phyloP scores from a whole-genome alignment of 352 stramenopile species.

The Globisporangium cylindrosporum region DNA sequence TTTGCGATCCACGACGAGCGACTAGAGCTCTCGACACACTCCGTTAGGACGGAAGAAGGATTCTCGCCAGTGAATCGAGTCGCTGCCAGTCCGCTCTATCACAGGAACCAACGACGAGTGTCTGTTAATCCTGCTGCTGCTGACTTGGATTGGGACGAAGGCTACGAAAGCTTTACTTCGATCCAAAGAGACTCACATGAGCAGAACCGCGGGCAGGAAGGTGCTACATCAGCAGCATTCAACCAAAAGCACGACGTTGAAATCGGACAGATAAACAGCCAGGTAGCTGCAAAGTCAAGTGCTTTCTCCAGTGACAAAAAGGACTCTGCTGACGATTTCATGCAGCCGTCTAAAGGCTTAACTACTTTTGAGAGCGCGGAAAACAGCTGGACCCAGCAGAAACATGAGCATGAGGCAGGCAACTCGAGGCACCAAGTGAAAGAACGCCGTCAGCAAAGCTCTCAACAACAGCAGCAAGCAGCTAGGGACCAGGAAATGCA shows the following conservation, averaged over 20 bases:
- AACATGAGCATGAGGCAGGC: not conserved
- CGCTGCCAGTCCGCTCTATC: slow-evolving; percentile 7
- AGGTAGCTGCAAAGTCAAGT: not conserved
- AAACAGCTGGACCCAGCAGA: not conserved
- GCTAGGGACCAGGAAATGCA: not conserved
- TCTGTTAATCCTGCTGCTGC: slow-evolving; percentile 21
- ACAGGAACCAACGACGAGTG: slow-evolving; percentile 1
- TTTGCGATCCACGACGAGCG: slow-evolving; percentile 40
- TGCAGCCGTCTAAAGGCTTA: not conserved
- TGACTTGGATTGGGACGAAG: slow-evolving; percentile 3
- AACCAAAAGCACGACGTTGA: not conserved
- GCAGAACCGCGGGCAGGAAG: not conserved
- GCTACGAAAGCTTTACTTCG: not conserved
- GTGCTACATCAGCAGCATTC: not conserved
- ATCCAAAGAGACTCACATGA: not conserved
- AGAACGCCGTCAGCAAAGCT: not conserved
- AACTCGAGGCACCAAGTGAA: not conserved
- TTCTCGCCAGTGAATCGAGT: slow-evolving; percentile 5
- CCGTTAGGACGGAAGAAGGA: slow-evolving; percentile 29
- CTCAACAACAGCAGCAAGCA: not conserved
- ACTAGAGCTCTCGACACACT: slow-evolving; percentile 36
- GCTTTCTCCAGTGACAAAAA: not conserved
- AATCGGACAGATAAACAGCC: not conserved
- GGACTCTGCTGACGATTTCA: not conserved
- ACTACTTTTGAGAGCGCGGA: not conserved